A percentile compares a stretch with the other conserved stretches of the same genome.
These are phyloP conservation scores for Parmales sp. DNA, from an alignment of 108 stramenopile genomes.

Conservation along the genomic window DNA sequence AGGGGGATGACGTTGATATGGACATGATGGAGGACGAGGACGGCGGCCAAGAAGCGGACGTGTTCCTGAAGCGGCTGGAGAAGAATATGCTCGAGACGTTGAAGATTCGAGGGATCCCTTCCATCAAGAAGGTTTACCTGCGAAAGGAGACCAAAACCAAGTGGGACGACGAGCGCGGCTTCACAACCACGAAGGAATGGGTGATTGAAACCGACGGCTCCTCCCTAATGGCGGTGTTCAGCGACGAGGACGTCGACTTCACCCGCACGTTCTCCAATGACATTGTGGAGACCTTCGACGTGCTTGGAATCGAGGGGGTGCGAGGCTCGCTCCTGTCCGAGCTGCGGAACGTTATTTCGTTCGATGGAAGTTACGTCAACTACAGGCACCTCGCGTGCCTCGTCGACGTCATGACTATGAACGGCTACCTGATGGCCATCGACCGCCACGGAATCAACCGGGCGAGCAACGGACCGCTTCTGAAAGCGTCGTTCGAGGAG, in stretches of 20 bases:
- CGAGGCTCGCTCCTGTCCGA: constrained; percentile 73
- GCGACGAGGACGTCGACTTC: constrained; percentile 84
- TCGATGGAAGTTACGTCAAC: constrained; percentile 97
- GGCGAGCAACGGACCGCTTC: constrained; percentile 85
- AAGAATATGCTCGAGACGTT: constrained; percentile 74
- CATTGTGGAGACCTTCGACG: constrained; percentile 89
- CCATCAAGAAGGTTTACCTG: constrained; percentile 92
- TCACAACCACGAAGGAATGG: constrained; percentile 75
- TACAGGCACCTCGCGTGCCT: constrained; percentile 95
- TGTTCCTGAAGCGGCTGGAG: constrained; percentile 85
- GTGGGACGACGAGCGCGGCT: constrained; percentile 78
- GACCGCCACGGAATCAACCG: constrained; percentile 98
- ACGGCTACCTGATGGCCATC: constrained; percentile 92
- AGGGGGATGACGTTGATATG: constrained; percentile 22
- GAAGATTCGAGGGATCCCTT: constrained; percentile 79
- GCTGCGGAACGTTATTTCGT: constrained; percentile 76
- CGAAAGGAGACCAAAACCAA: constrained; percentile 65
- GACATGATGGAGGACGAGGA: constrained; percentile 59
- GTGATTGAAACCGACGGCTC: constrained; percentile 96
- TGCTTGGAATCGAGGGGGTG: constrained; percentile 93
- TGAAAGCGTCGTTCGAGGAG: constrained; percentile 95
- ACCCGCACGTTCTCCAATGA: constrained; percentile 84
- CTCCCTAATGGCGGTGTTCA: constrained; percentile 84
- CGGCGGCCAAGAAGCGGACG: constrained; percentile 79
- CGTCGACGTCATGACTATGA: constrained; percentile 96